Evolutionary conservation across 495 filamentous ascomycete genomes (phyloP).

Genomic region (Xylaria bambusicola): DNA sequence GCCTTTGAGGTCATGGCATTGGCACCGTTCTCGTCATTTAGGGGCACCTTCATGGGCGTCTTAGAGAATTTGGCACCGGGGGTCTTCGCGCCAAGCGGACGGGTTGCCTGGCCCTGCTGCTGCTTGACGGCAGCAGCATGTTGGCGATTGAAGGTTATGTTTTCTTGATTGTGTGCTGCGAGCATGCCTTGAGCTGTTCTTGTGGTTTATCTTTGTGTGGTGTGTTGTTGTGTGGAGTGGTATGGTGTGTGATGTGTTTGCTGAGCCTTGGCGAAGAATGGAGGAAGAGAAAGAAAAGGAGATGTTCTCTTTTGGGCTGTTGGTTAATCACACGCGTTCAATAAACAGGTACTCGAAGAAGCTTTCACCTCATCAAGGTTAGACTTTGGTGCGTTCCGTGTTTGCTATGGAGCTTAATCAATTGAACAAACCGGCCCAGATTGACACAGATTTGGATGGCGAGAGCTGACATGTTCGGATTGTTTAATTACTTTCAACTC

Average conservation of each 20-base stretch:
- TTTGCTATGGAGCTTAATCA: slow-evolving; percentile 17
- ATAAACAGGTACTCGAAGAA: no score
- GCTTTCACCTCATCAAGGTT: neutral
- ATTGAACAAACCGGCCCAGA: slow-evolving; percentile 2
- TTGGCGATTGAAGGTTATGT: slow-evolving; percentile 73
- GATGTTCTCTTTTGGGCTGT: neutral
- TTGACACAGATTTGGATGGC: neutral
- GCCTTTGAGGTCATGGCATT: slow-evolving; percentile 59
- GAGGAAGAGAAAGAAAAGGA: neutral
- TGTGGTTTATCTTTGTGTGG: neutral
- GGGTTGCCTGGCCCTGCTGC: slow-evolving; percentile 57
- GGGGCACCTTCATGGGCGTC: slow-evolving; percentile 78
- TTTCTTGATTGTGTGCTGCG: slow-evolving; percentile 86
- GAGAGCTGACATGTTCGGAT: neutral
- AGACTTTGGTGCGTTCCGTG: slow-evolving; percentile 14
- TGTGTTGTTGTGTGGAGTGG: no score
- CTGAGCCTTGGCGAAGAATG: neutral
- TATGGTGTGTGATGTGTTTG: neutral
- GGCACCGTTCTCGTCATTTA: slow-evolving; percentile 79
- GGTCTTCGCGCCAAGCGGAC: slow-evolving; percentile 67
- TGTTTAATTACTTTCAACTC: slow-evolving; percentile 16
- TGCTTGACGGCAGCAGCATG: slow-evolving; percentile 77
- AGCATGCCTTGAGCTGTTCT: slow-evolving; percentile 56
- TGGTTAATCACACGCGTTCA: no score
- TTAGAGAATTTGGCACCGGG: slow-evolving; percentile 75